Conservation (phyloP, 192 early-diverging fungal species). For the Entomortierella beljakovae region DNA sequence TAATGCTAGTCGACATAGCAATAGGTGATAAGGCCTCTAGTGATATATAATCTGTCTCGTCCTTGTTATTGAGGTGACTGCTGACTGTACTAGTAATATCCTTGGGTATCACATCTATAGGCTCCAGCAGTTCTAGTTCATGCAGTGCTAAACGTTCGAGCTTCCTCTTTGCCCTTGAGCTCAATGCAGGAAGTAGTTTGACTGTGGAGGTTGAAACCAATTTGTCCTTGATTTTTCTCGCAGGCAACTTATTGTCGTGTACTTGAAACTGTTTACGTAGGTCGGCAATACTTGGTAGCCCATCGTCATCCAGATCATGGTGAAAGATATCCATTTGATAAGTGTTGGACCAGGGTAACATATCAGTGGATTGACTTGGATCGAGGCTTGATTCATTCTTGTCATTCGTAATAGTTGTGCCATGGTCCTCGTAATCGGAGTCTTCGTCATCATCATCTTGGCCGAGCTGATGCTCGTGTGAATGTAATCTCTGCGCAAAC, state of each 20-base stretch:
- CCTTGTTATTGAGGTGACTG: no score
- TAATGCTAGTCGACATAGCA: no score
- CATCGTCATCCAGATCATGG: constrained; percentile 30
- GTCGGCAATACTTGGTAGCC: constrained; percentile 12
- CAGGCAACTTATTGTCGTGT: background rate
- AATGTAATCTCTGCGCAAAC: background rate
- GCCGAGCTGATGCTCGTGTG: background rate
- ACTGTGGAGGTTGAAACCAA: background rate
- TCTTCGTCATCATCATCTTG: constrained; percentile 21
- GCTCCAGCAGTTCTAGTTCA: constrained; percentile 7
- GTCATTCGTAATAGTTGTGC: background rate
- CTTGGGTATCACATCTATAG: background rate
- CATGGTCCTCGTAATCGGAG: constrained; percentile 28
- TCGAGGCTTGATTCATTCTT: no score
- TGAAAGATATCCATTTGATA: background rate
- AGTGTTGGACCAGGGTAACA: background rate
- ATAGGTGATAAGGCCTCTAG: no score
- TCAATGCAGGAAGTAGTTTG: constrained; percentile 3
- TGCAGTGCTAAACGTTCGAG: constrained; percentile 14
- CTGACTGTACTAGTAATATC: no score
- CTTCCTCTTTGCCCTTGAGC: background rate
- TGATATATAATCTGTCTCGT: no score
- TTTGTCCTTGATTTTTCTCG: background rate
- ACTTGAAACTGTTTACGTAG: constrained; percentile 10
- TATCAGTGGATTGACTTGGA: background rate